These are phyloP conservation scores for Talaromyces rugulosus DNA, from an alignment of 2,329 filamentous ascomycete genomes.

Conservation along the genomic window DNA sequence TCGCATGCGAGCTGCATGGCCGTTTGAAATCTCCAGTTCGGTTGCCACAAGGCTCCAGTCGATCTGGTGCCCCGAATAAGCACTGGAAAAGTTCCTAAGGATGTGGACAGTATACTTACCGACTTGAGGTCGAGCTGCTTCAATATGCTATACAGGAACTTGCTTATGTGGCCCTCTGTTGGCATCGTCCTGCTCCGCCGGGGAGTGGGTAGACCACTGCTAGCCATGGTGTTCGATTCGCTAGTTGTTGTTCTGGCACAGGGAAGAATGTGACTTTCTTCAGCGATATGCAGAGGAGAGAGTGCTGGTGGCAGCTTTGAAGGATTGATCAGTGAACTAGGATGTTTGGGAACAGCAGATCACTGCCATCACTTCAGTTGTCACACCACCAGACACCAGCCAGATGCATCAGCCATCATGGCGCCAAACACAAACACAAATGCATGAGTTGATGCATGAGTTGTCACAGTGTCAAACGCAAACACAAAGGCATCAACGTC, in stretches of 20 bases:
- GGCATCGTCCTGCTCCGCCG: conserved; percentile 42
- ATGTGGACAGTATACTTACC: conserved; percentile 27
- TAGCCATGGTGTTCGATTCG: background rate
- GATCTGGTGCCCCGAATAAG: conserved; percentile 33
- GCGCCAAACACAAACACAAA: too few relatives aligned
- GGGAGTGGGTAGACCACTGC: conserved; percentile 25
- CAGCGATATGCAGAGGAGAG: too few relatives aligned
- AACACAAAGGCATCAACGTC: too few relatives aligned
- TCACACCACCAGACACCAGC: too few relatives aligned
- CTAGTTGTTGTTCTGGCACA: background rate
- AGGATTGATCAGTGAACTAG: too few relatives aligned
- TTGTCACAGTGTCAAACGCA: too few relatives aligned
- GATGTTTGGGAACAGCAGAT: too few relatives aligned
- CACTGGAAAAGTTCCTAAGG: background rate
- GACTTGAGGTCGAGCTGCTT: conserved; percentile 53
- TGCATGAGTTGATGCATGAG: too few relatives aligned
- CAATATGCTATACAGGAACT: conserved; percentile 53
- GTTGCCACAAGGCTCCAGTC: conserved; percentile 51
- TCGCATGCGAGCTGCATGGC: conserved; percentile 55
- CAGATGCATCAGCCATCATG: too few relatives aligned
- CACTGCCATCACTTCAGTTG: too few relatives aligned
- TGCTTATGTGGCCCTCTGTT: conserved; percentile 47
- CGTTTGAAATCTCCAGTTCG: conserved; percentile 51
- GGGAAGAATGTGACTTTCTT: background rate
- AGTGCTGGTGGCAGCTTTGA: too few relatives aligned